Conservation (phyloP, 2,329 filamentous ascomycete species). For the Phaeosphaeria sp. region DNA sequence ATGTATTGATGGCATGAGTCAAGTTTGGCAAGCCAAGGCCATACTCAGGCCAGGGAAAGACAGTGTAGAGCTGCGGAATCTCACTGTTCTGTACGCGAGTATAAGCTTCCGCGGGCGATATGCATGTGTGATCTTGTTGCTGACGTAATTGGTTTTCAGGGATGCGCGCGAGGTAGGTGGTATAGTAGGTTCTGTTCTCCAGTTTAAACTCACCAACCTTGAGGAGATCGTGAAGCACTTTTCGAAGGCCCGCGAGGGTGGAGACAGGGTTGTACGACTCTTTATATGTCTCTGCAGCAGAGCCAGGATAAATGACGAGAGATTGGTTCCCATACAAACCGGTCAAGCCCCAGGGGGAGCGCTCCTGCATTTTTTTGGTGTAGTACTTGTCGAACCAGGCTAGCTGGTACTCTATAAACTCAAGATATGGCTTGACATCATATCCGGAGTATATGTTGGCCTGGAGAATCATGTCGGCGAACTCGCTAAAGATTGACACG, state of each 20-base stretch:
- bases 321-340: neutral
- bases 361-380: slow-evolving; percentile 1
- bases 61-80: neutral
- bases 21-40: neutral
- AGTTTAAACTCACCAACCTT: neutral
- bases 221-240: neutral
- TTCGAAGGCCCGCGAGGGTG: neutral
- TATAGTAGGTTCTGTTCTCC: neutral
- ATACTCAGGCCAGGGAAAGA: neutral
- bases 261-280: neutral
- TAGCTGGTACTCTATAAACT: neutral
- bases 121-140: neutral
- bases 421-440: neutral
- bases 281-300: neutral
- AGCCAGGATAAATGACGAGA: neutral
- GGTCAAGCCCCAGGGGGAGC: neutral
- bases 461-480: neutral
- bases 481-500: neutral
- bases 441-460: neutral
- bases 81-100: neutral
- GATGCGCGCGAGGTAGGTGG: neutral
- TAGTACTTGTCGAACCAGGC: slow-evolving; percentile 1
- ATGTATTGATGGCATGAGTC: neutral
- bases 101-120: neutral
- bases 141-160: neutral